Conservation (phyloP, 768 basidiomycete genomes). For the Amanita rimosa region DNA sequence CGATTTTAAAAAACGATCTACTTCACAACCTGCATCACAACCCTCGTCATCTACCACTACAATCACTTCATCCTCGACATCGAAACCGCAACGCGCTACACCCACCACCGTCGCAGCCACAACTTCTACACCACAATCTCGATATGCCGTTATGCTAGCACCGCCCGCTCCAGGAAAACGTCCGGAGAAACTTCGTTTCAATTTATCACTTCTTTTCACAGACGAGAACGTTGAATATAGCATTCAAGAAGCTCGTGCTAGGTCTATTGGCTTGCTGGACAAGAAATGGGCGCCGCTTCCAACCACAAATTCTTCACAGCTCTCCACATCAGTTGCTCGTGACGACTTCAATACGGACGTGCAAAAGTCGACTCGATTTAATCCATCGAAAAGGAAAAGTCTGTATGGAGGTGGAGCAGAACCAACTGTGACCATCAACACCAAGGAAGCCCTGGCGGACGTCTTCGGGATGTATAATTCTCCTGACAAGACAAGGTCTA, state of each 20-base stretch:
- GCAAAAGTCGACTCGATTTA: slow-evolving; percentile 29
- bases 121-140: slow-evolving; percentile 30
- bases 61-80: slow-evolving; percentile 11
- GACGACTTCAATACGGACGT: slow-evolving; percentile 14
- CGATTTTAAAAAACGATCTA: slow-evolving; percentile 61
- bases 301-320: slow-evolving; percentile 26
- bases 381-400: slow-evolving; percentile 27
- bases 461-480: slow-evolving; percentile 97
- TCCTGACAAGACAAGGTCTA: slow-evolving; percentile 61
- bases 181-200: slow-evolving; percentile 60
- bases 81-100: slow-evolving; percentile 11
- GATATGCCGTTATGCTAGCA: slow-evolving; percentile 66
- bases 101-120: slow-evolving; percentile 17
- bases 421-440: slow-evolving; percentile 92
- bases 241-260: slow-evolving; percentile 73
- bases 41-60: slow-evolving; percentile 20
- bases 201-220: slow-evolving; percentile 63
- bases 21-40: slow-evolving; percentile 22
- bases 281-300: slow-evolving; percentile 75
- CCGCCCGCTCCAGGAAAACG: slow-evolving; percentile 59
- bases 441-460: slow-evolving; percentile 88
- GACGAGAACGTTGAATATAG: slow-evolving; percentile 74
- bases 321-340: slow-evolving; percentile 19
- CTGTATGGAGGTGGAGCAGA: slow-evolving; percentile 37
- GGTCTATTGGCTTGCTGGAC: slow-evolving; percentile 70